Conservation (phyloP, 371 early-diverging fungal species). For the Globomyces sp. region DNA sequence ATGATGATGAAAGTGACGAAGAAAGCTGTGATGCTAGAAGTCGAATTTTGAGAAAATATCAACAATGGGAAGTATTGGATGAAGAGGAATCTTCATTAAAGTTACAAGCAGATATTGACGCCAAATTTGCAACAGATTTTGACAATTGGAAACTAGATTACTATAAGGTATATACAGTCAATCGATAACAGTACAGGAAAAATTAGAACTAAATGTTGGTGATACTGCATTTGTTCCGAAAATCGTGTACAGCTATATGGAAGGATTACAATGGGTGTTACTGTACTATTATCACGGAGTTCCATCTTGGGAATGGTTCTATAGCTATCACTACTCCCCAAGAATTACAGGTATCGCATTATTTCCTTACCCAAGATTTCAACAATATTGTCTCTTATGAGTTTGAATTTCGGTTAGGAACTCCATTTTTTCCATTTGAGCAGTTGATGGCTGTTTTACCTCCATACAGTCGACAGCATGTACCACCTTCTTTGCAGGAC, state of each 20-base stretch:
- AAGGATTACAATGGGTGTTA: constrained; percentile 96
- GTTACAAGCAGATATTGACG: constrained; percentile 22
- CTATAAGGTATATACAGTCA: constrained; percentile 52
- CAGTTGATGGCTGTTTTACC: constrained; percentile 71
- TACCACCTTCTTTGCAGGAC: constrained; percentile 44
- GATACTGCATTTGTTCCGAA: constrained; percentile 29
- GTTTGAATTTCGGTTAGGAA: constrained; percentile 42
- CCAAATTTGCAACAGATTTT: constrained; percentile 53
- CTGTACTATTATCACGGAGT: constrained; percentile 95
- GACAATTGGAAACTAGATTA: constrained; percentile 68
- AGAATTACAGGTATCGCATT: constrained; percentile 48
- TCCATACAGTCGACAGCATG: constrained; percentile 43
- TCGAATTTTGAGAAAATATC: constrained; percentile 65
- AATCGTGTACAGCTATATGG: constrained; percentile 79
- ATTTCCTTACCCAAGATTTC: constrained; percentile 28
- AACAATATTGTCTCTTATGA: constrained; percentile 25
- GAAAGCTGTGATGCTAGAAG: constrained; percentile 64
- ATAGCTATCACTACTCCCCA: constrained; percentile 77
- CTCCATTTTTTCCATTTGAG: constrained; percentile 62
- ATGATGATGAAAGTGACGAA: constrained; percentile 55
- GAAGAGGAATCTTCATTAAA: constrained; percentile 29
- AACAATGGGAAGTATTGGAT: constrained; percentile 60
- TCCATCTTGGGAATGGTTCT: constrained; percentile 98
- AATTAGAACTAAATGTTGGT: constrained; percentile 65
- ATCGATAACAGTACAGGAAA: neutral